Evolutionary conservation across 768 basidiomycete genomes (phyloP).

Genomic region (Lactifluus rugatus): DNA sequence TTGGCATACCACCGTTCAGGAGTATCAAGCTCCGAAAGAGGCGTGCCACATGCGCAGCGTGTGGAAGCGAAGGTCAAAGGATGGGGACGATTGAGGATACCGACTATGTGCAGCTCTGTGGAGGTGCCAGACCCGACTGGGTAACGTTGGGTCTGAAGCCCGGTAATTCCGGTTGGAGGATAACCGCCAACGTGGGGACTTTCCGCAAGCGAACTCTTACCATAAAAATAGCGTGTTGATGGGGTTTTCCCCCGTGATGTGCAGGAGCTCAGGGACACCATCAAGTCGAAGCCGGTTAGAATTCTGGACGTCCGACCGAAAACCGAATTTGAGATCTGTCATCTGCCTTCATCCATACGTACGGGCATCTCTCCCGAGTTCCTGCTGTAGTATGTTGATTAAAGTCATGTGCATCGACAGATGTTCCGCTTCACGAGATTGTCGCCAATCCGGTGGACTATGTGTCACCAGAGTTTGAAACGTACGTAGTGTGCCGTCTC

Average conservation of each 20-base stretch:
- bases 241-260: neutral
- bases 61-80: conserved; percentile 44
- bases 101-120: conserved; percentile 85
- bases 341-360: conserved; percentile 69
- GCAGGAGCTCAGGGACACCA: conserved; percentile 39
- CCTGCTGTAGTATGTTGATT: neutral
- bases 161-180: conserved; percentile 18
- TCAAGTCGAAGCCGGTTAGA: conserved; percentile 26
- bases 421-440: conserved; percentile 60
- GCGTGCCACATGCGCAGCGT: conserved; percentile 65
- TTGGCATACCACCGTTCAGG: conserved; percentile 64
- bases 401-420: conserved; percentile 34
- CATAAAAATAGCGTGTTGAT: neutral
- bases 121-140: conserved; percentile 62
- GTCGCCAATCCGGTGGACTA: conserved; percentile 45
- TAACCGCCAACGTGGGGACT: conserved; percentile 27
- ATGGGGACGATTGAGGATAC: conserved; percentile 41
- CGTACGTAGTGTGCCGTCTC: conserved; percentile 69
- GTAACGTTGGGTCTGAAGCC: conserved; percentile 39
- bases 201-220: neutral
- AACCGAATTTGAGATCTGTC: conserved; percentile 81
- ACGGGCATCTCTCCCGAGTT: conserved; percentile 21
- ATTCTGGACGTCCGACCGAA: conserved; percentile 75
- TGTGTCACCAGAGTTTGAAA: conserved; percentile 7
- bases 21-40: conserved; percentile 70